Evolutionary conservation across 805 yeast species (phyloP).

Genomic region (Pichia scutulata): DNA sequence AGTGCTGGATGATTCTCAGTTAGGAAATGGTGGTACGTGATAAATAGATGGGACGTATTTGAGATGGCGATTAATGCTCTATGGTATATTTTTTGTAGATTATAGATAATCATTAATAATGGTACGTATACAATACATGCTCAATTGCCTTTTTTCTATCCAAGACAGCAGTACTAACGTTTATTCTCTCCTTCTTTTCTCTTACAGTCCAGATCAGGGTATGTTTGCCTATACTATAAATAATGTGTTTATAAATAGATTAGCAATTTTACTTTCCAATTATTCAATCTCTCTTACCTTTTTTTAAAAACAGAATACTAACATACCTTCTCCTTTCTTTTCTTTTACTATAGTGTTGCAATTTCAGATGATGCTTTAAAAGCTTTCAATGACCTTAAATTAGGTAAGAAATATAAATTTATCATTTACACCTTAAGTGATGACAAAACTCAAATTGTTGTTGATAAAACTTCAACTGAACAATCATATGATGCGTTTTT

Average conservation of each 20-base stretch:
- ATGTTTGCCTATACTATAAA: constrained; percentile 10
- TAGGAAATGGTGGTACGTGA: background rate
- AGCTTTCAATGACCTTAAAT: constrained; percentile 93
- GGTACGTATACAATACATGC: background rate
- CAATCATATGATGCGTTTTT: constrained; percentile 77
- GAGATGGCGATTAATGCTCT: background rate
- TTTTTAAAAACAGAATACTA: constrained; percentile 5
- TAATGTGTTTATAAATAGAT: background rate
- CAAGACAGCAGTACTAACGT: background rate
- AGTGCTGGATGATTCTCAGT: background rate
- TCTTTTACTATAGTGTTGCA: constrained; percentile 47
- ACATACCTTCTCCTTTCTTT: background rate
- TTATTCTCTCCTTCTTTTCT: background rate
- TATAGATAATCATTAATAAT: background rate
- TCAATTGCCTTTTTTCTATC: background rate
- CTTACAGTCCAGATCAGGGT: constrained; percentile 30
- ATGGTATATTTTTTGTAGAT: background rate
- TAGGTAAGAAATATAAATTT: constrained; percentile 84
- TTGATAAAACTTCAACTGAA: constrained; percentile 73
- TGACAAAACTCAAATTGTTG: constrained; percentile 81
- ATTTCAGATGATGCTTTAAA: constrained; percentile 80
- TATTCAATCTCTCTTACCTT: background rate
- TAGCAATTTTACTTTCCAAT: background rate
- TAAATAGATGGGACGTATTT: background rate
- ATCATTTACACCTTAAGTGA: constrained; percentile 77